Conservation (phyloP, 1,284 basidiomycete genomes). For the Puccinia novopanici region DNA sequence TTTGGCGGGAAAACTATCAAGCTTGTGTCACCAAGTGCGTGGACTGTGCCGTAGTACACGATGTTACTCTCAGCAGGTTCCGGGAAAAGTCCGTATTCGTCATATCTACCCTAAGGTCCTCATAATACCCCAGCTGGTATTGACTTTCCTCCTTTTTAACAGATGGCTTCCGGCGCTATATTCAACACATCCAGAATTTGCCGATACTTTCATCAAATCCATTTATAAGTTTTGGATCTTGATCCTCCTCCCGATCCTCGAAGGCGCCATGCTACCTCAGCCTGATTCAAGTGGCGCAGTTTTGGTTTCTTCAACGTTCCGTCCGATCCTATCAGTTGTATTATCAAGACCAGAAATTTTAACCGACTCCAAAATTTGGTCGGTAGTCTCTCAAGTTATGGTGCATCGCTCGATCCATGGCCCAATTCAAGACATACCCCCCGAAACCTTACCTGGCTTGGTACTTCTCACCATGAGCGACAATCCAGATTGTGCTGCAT, state of each 20-base stretch:
- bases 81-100: constrained; percentile 28
- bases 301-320: background rate
- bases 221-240: constrained; percentile 2
- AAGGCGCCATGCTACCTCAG: background rate
- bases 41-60: constrained; percentile 41
- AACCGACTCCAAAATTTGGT: constrained; percentile 22
- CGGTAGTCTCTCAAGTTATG: constrained; percentile 28
- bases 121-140: background rate
- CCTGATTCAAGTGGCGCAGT: background rate
- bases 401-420: background rate
- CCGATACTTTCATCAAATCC: constrained; percentile 23
- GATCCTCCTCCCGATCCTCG: constrained; percentile 1
- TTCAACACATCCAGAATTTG: background rate
- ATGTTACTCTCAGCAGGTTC: constrained; percentile 6
- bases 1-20: constrained; percentile 44
- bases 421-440: background rate
- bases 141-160: background rate
- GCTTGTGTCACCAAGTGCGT: constrained; percentile 33
- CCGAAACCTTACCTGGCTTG: constrained; percentile 37
- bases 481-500: constrained; percentile 27
- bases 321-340: constrained; percentile 7
- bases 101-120: background rate
- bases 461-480: constrained; percentile 40
- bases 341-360: constrained; percentile 40
- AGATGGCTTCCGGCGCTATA: constrained; percentile 36